These are phyloP conservation scores for Balamuthia mandrillaris DNA, from an alignment of 208 protist species.

Conservation along the genomic window DNA sequence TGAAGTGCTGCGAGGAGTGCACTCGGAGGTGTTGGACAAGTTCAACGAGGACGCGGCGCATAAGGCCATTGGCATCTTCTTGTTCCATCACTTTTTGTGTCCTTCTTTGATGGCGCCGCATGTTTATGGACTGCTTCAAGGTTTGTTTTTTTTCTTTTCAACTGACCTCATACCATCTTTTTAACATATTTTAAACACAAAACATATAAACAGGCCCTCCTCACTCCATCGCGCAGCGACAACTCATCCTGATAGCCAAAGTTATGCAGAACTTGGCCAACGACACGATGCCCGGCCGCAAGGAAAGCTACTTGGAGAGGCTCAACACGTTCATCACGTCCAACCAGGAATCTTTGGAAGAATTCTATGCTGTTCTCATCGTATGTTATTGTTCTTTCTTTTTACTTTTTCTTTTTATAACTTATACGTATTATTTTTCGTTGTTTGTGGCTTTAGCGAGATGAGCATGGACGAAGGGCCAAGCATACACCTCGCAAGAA, in stretches of 20 bases:
- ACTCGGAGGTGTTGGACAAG: not conserved
- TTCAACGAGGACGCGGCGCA: not conserved
- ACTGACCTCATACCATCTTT: too few relatives aligned
- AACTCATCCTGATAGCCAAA: conserved; percentile 15
- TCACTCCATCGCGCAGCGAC: not conserved
- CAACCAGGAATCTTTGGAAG: conserved; percentile 22
- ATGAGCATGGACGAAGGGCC: too few relatives aligned
- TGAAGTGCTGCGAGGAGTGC: not conserved
- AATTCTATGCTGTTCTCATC: not conserved
- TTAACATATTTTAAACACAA: not conserved
- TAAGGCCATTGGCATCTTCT: conserved; percentile 2
- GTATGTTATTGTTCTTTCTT: too few relatives aligned
- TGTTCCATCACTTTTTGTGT: conserved; percentile 16
- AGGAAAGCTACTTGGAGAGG: conserved; percentile 41
- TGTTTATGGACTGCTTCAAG: conserved; percentile 18
- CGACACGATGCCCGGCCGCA: not conserved
- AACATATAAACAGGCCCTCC: too few relatives aligned
- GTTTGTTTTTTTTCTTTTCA: not conserved
- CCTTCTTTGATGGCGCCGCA: conserved; percentile 31
- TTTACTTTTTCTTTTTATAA: too few relatives aligned
- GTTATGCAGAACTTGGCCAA: conserved; percentile 38
- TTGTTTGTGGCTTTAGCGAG: too few relatives aligned
- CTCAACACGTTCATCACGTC: conserved; percentile 43
- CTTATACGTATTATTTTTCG: too few relatives aligned
- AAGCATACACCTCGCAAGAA: too few relatives aligned